Conservation (phyloP, 2,329 filamentous ascomycete species). For the Drechslera avenae region DNA sequence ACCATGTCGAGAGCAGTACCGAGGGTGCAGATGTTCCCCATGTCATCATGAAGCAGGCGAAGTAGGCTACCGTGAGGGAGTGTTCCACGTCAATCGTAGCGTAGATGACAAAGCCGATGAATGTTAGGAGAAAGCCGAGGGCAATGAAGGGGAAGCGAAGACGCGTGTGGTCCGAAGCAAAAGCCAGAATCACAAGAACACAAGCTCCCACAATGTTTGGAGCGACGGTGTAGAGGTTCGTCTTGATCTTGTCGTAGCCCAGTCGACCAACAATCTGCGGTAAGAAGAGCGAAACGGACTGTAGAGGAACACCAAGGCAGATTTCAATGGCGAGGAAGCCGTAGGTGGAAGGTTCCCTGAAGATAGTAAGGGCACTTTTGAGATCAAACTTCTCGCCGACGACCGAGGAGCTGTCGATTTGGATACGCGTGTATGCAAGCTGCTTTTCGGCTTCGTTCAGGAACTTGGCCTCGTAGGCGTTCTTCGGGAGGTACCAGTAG, state of each 20-base stretch:
- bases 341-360: conserved; percentile 61
- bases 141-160: conserved; percentile 76
- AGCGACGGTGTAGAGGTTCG: conserved; percentile 81
- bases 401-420: conserved; percentile 72
- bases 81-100: conserved; percentile 68
- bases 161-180: conserved; percentile 69
- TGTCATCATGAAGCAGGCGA: conserved; percentile 80
- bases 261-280: conserved; percentile 63
- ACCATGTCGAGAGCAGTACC: conserved; percentile 71
- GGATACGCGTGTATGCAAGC: conserved; percentile 74
- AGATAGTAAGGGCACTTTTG: conserved; percentile 58
- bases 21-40: conserved; percentile 78
- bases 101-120: conserved; percentile 79
- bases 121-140: conserved; percentile 73
- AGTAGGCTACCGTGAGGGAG: conserved; percentile 71
- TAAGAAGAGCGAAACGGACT: conserved; percentile 62
- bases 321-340: conserved; percentile 62
- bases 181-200: conserved; percentile 74
- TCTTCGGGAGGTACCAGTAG: conserved; percentile 70
- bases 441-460: conserved; percentile 68
- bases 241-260: conserved; percentile 63
- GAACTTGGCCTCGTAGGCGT: conserved; percentile 68
- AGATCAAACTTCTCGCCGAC: conserved; percentile 63
- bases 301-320: conserved; percentile 64
- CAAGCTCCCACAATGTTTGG: conserved; percentile 76